A percentile compares a stretch with the other conserved stretches of the same genome.
phyloP scores from a whole-genome alignment of 2,329 filamentous ascomycete species.

The Talaromyces islandicus region DNA sequence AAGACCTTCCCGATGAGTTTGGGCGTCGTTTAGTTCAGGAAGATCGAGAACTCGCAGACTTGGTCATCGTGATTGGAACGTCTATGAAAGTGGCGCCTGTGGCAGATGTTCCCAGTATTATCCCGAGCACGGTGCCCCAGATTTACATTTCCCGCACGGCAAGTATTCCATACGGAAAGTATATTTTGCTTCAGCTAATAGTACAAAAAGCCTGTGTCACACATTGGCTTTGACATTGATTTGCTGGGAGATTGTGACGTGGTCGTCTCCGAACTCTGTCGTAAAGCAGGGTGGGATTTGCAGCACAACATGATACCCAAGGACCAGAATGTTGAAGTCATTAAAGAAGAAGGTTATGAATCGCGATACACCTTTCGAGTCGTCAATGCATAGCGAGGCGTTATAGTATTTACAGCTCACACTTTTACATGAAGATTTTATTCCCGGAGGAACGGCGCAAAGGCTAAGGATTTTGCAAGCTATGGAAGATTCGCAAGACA shows the following conservation, averaged over 20 bases:
- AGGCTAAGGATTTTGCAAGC: conserved; percentile 7
- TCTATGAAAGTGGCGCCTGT: conserved; percentile 94
- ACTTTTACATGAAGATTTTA: neutral
- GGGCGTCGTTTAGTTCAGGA: conserved; percentile 71
- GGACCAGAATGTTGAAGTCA: conserved; percentile 56
- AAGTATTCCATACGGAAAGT: conserved; percentile 20
- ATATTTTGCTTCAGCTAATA: conserved; percentile 8
- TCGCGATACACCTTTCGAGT: conserved; percentile 40
- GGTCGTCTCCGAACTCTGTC: conserved; percentile 79
- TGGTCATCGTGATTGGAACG: conserved; percentile 94
- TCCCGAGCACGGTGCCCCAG: conserved; percentile 76
- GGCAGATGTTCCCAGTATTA: conserved; percentile 76
- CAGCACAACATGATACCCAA: conserved; percentile 76
- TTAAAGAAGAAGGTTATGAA: conserved; percentile 41
- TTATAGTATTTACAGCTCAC: conserved; percentile 20
- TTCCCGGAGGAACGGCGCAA: conserved; percentile 21
- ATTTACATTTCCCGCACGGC: conserved; percentile 80
- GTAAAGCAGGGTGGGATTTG: conserved; percentile 72
- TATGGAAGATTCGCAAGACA: neutral
- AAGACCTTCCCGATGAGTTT: conserved; percentile 79
- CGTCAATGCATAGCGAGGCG: conserved; percentile 34
- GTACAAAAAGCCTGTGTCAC: conserved; percentile 59
- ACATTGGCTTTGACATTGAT: conserved; percentile 95
- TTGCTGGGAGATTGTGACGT: conserved; percentile 92
- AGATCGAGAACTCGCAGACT: conserved; percentile 73